Conservation (phyloP, 306 rosid species). For the Ziziphus jujuba region DNA sequence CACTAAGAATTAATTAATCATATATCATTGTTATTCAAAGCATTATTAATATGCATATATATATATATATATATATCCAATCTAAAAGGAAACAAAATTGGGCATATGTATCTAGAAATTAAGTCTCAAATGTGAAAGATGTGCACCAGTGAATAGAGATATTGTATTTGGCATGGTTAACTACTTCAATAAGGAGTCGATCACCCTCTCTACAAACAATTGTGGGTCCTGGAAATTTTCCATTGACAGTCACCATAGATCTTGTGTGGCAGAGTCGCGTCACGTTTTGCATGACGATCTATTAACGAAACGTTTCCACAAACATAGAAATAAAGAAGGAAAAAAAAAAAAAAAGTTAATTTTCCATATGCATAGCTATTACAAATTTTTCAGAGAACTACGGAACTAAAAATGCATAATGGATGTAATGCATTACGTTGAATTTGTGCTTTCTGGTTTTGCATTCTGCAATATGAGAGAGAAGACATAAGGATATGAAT, state of each 20-base stretch:
- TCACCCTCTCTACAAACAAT: conserved; percentile 75
- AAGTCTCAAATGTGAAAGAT: too few relatives aligned
- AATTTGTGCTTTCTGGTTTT: too few relatives aligned
- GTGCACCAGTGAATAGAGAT: conserved; percentile 63
- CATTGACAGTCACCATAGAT: conserved; percentile 66
- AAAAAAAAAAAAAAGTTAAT: neutral
- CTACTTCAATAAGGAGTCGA: conserved; percentile 50
- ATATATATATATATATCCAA: too few relatives aligned
- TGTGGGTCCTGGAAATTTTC: conserved; percentile 76
- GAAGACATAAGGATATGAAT: too few relatives aligned
- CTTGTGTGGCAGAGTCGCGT: conserved; percentile 61
- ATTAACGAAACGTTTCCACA: neutral
- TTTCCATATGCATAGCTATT: too few relatives aligned
- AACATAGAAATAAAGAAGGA: neutral
- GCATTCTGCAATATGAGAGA: too few relatives aligned
- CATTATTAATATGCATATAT: neutral
- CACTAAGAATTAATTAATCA: neutral
- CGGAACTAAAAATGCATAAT: too few relatives aligned
- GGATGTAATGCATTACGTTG: too few relatives aligned
- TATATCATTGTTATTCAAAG: neutral
- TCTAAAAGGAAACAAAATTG: too few relatives aligned
- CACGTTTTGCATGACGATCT: conserved; percentile 55
- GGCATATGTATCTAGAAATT: too few relatives aligned
- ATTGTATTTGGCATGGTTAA: conserved; percentile 50
- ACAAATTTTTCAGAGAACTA: too few relatives aligned